Evolutionary conservation across 805 yeast species (phyloP).

Genomic region (Barnettozyma californica): DNA sequence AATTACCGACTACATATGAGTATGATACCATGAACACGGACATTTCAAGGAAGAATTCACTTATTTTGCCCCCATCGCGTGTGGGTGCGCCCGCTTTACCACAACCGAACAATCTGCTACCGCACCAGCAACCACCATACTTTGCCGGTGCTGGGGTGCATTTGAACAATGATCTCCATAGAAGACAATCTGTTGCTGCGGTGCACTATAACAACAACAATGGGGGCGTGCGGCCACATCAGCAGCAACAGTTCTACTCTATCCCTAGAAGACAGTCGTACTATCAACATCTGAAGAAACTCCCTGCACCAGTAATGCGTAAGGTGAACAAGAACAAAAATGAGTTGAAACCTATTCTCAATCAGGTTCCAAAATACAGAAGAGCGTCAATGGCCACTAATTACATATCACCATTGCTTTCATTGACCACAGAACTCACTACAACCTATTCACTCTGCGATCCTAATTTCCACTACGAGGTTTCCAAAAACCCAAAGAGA

Average conservation of each 20-base stretch:
- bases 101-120: constrained; percentile 1
- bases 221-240: constrained; percentile 11
- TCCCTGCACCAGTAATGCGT: constrained; percentile 45
- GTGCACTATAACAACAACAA: constrained; percentile 18
- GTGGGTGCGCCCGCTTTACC: constrained; percentile 36
- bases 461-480: constrained; percentile 75
- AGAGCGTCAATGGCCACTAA: constrained; percentile 60
- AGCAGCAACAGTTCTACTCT: constrained; percentile 9
- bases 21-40: constrained; percentile 24
- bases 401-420: constrained; percentile 73
- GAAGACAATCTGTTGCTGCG: constrained; percentile 35
- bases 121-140: constrained; percentile 15
- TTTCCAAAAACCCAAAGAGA: constrained; percentile 83
- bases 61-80: constrained; percentile 38
- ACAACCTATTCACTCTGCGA: constrained; percentile 83
- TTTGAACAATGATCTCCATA: constrained; percentile 25
- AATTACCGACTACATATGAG: constrained; percentile 48
- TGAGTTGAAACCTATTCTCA: constrained; percentile 59
- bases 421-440: constrained; percentile 70
- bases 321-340: constrained; percentile 32
- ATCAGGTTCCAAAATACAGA: constrained; percentile 63
- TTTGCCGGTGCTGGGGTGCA: constrained; percentile 26
- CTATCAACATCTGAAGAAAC: constrained; percentile 28
- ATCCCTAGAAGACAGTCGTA: constrained; percentile 22
- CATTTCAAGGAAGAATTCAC: constrained; percentile 18